Percentiles rank a stretch among this genome's conserved stretches.
phyloP scores from a whole-genome alignment of 2,329 filamentous ascomycete species.

The Calonectria leucothoes region DNA sequence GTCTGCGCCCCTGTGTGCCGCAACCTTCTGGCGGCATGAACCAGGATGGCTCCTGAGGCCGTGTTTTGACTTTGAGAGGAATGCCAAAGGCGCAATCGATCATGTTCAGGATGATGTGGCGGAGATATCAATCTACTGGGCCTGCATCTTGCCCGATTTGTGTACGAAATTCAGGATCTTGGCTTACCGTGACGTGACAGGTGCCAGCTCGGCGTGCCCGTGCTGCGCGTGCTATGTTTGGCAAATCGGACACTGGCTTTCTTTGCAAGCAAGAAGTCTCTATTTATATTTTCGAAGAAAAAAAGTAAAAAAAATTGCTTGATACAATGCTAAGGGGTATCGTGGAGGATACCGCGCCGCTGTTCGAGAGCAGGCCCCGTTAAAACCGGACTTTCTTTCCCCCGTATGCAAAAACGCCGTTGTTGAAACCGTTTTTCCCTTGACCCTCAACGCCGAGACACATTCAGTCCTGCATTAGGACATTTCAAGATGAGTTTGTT shows the following conservation, averaged over 20 bases:
- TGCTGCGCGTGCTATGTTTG: constrained; percentile 16
- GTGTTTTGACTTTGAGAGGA: constrained; percentile 4
- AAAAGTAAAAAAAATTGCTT: constrained; percentile 43
- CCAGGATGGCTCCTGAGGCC: neutral
- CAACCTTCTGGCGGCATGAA: neutral
- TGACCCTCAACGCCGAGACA: constrained; percentile 56
- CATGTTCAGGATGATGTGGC: constrained; percentile 10
- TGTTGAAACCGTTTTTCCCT: constrained; percentile 65
- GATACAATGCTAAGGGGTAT: constrained; percentile 47
- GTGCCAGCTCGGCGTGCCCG: neutral
- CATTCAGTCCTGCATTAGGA: constrained; percentile 39
- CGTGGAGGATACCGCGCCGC: constrained; percentile 56
- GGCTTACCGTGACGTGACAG: constrained; percentile 15
- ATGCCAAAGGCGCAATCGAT: constrained; percentile 2
- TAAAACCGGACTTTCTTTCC: constrained; percentile 40
- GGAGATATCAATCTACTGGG: constrained; percentile 15
- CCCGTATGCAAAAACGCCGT: constrained; percentile 58
- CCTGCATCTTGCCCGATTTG: constrained; percentile 19
- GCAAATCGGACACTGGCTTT: constrained; percentile 28
- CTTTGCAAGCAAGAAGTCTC: constrained; percentile 39
- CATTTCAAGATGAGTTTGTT: constrained; percentile 40
- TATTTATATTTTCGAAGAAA: constrained; percentile 41
- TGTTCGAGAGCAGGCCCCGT: constrained; percentile 47
- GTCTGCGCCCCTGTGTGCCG: neutral
- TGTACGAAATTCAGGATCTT: constrained; percentile 22